Evolutionary conservation across 2,329 filamentous ascomycete genomes (phyloP).

Genomic region (Aaosphaeria pasadenensis): DNA sequence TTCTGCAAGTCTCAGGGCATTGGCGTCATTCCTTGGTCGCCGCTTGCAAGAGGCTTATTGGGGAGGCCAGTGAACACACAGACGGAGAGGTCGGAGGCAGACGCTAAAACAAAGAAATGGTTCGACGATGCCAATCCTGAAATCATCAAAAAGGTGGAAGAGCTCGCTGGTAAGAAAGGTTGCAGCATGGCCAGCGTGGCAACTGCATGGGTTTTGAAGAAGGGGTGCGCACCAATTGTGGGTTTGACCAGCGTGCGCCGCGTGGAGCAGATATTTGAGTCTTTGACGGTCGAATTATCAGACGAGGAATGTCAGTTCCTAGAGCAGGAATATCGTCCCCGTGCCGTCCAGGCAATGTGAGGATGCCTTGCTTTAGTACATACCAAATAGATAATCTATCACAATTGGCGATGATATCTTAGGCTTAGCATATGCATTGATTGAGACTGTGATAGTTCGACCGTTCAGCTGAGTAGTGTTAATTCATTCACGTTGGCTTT

Average conservation of each 20-base stretch:
- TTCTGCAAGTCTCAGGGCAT: constrained; percentile 17
- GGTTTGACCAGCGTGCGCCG: constrained; percentile 14
- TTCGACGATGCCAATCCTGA: constrained; percentile 44
- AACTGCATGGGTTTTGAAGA: constrained; percentile 15
- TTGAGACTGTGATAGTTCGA: too few relatives aligned
- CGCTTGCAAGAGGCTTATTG: constrained; percentile 36
- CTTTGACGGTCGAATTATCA: constrained; percentile 8
- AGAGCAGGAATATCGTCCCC: constrained; percentile 16
- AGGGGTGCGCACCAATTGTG: constrained; percentile 17
- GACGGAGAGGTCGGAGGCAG: neutral
- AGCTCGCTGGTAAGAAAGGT: constrained; percentile 52
- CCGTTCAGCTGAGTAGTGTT: too few relatives aligned
- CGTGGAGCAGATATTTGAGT: constrained; percentile 17
- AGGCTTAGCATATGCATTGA: too few relatives aligned
- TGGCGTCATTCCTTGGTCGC: constrained; percentile 24
- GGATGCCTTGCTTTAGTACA: neutral
- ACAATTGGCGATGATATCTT: too few relatives aligned
- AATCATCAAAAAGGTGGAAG: constrained; percentile 52
- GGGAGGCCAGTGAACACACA: constrained; percentile 25
- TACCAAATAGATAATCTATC: too few relatives aligned
- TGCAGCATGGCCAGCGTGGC: constrained; percentile 58
- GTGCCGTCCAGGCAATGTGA: constrained; percentile 9
- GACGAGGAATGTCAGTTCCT: constrained; percentile 17
- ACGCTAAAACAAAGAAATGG: constrained; percentile 4
- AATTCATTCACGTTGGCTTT: too few relatives aligned